phyloP scores from a whole-genome alignment of 306 rosid species.

The Prunus kanzakura region DNA sequence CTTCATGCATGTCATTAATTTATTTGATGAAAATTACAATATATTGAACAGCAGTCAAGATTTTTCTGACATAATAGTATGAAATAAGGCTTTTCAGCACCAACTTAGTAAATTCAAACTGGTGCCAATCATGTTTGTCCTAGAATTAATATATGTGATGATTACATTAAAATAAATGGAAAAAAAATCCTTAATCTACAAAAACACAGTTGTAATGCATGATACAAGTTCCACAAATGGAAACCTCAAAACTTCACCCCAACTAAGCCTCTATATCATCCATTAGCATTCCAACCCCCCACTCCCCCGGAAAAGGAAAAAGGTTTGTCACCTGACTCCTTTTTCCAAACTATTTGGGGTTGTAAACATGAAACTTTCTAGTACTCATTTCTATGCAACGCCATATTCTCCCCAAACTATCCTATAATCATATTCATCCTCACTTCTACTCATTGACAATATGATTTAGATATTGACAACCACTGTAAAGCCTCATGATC shows the following conservation, averaged over 20 bases:
- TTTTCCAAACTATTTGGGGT: background rate
- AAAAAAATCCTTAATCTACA: background rate
- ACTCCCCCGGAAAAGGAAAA: background rate
- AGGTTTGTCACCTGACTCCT: background rate
- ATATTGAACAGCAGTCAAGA: background rate
- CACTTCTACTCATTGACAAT: background rate
- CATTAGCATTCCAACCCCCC: background rate
- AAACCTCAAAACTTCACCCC: no score
- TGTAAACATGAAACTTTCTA: background rate
- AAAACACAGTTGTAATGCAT: background rate
- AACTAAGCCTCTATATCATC: no score
- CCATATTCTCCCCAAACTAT: background rate
- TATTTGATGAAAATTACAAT: background rate
- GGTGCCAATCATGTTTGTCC: background rate
- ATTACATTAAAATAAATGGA: no score
- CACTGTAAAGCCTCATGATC: background rate
- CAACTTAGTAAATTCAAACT: background rate
- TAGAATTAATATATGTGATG: background rate
- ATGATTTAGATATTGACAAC: background rate
- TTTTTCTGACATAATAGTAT: background rate
- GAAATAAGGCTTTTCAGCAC: background rate
- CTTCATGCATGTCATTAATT: background rate
- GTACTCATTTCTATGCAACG: background rate
- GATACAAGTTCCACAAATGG: background rate
- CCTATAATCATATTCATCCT: background rate